Conservation (phyloP, 257 asterid species). For the Scutellaria galericulata region DNA sequence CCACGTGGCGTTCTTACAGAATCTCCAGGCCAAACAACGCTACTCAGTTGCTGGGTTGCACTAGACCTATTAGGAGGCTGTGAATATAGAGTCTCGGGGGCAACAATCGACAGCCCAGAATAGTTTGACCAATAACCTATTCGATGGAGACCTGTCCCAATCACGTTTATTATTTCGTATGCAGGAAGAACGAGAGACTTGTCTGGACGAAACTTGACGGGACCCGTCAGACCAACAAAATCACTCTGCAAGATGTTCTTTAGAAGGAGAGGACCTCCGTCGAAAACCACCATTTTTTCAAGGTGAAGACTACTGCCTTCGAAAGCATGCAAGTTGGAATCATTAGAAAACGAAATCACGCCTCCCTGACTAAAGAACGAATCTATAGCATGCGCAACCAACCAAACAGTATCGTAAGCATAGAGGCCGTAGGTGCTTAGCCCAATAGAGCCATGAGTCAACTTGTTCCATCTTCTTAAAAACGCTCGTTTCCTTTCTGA, state of each 20-base stretch:
- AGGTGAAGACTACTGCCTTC: conserved; percentile 61
- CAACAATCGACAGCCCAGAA: conserved; percentile 70
- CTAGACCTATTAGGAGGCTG: conserved; percentile 60
- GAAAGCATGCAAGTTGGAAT: conserved; percentile 49
- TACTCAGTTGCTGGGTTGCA: conserved; percentile 49
- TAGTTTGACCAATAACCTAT: conserved; percentile 89
- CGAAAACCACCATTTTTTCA: conserved; percentile 68
- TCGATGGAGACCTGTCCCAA: conserved; percentile 78
- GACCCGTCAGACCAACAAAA: conserved; percentile 80
- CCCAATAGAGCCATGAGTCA: conserved; percentile 62
- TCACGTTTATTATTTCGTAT: conserved; percentile 73
- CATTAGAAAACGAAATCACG: conserved; percentile 65
- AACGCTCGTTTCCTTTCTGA: conserved; percentile 59
- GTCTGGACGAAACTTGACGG: conserved; percentile 61
- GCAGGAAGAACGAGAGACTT: conserved; percentile 67
- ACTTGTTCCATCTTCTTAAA: conserved; percentile 55
- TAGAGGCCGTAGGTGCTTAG: conserved; percentile 72
- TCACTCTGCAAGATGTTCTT: conserved; percentile 58
- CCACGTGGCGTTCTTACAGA: conserved; percentile 77
- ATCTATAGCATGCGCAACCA: conserved; percentile 80
- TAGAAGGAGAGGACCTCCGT: conserved; percentile 79
- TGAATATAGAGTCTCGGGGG: conserved; percentile 65
- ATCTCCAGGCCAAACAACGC: conserved; percentile 96
- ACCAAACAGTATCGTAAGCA: conserved; percentile 89
- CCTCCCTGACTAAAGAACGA: conserved; percentile 77